phyloP scores from a whole-genome alignment of 192 early-diverging fungal genomes.

The Phlyctochytrium bullatum region DNA sequence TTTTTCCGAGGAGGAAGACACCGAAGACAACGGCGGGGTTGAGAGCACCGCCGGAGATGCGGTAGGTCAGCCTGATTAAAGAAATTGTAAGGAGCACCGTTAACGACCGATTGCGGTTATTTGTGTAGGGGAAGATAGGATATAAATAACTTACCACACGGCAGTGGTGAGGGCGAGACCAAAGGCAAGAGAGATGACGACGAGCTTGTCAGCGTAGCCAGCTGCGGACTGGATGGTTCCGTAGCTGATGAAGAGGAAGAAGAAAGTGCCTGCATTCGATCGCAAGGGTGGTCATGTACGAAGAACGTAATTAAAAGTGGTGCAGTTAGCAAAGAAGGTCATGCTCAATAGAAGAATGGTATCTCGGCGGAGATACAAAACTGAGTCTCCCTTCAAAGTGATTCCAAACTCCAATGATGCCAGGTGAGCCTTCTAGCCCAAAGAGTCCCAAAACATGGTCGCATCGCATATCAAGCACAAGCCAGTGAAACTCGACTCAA shows the following conservation, averaged over 20 bases:
- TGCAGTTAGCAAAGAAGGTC: neutral
- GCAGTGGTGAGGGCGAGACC: conserved; percentile 9
- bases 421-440: neutral
- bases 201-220: neutral
- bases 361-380: neutral
- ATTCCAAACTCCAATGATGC: neutral
- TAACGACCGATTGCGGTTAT: too few relatives aligned
- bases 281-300: neutral
- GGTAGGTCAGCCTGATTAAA: conserved; percentile 20
- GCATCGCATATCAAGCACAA: neutral
- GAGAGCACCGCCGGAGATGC: conserved; percentile 61
- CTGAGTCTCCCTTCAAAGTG: neutral
- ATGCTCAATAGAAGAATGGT: neutral
- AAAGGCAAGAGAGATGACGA: neutral
- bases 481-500: neutral
- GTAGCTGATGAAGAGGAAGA: conserved; percentile 24
- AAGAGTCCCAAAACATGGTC: neutral
- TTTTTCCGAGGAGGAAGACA: conserved; percentile 45
- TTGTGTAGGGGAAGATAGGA: too few relatives aligned
- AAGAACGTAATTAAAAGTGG: neutral
- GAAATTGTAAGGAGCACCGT: too few relatives aligned
- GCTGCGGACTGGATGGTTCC: conserved; percentile 20
- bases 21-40: conserved; percentile 66
- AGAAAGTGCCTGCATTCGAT: conserved; percentile 20
- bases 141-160: conserved; percentile 2